Conservation (phyloP, 495 filamentous ascomycete species). For the Aspergillus affinis region DNA sequence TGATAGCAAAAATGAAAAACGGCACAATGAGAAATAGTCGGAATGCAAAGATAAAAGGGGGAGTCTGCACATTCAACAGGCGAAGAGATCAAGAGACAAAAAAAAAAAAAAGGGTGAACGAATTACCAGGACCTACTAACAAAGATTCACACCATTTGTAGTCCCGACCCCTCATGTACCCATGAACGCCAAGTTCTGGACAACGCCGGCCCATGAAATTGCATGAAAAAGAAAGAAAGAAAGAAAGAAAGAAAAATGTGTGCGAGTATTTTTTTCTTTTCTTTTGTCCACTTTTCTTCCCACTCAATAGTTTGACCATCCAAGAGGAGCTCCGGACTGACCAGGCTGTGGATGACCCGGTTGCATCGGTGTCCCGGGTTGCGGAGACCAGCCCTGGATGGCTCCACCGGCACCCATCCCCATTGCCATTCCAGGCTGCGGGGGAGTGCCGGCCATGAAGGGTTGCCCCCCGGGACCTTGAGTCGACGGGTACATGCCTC, state of each 20-base stretch:
- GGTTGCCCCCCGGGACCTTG: conserved; percentile 40
- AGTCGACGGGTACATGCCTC: conserved; percentile 43
- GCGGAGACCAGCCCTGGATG: conserved; percentile 43
- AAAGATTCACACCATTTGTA: conserved; percentile 7
- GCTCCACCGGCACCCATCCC: conserved; percentile 37
- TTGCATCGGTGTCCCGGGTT: conserved; percentile 39
- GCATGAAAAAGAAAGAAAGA: not conserved
- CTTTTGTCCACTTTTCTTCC: conserved; percentile 7
- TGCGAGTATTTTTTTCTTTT: conserved; percentile 8
- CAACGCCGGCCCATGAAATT: conserved; percentile 26
- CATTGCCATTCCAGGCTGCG: conserved; percentile 42
- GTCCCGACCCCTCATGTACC: conserved; percentile 16
- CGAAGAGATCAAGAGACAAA: no score
- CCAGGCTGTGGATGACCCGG: conserved; percentile 45
- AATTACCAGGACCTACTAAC: conserved; percentile 14
- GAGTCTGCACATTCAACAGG: not conserved
- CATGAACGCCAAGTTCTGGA: conserved; percentile 31
- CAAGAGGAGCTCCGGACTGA: conserved; percentile 44
- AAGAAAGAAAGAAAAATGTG: not conserved
- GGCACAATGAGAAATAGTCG: conserved; percentile 29
- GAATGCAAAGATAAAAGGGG: conserved; percentile 14
- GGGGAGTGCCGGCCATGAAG: conserved; percentile 42
- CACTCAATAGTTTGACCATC: conserved; percentile 45
- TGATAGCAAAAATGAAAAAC: conserved; percentile 29
- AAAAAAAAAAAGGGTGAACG: not conserved